Conservation (phyloP, 2,329 filamentous ascomycete species). For the Aspergillus persii region DNA sequence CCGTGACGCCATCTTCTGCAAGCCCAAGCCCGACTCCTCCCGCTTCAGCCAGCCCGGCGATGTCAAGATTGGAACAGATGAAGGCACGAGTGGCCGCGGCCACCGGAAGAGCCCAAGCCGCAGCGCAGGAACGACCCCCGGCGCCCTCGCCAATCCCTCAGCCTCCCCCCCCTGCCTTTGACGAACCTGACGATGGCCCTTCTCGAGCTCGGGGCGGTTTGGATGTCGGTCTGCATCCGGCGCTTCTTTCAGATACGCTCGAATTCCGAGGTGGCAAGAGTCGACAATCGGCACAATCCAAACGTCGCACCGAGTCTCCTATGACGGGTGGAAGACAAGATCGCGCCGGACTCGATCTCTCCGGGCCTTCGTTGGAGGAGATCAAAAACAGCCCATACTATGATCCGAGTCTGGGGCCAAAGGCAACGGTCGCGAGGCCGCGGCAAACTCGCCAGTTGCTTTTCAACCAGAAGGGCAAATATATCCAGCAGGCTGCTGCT, state of each 20-base stretch:
- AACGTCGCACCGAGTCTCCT: constrained; percentile 50
- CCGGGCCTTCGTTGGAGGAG: constrained; percentile 58
- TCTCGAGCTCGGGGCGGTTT: constrained; percentile 63
- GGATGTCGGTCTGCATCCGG: constrained; percentile 74
- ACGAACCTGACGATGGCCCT: constrained; percentile 51
- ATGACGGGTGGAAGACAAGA: constrained; percentile 40
- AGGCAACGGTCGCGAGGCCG: constrained; percentile 57
- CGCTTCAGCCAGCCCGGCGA: constrained; percentile 43
- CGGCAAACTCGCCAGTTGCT: constrained; percentile 73
- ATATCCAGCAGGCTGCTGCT: constrained; percentile 89
- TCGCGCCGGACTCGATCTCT: constrained; percentile 53
- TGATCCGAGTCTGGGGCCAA: constrained; percentile 64
- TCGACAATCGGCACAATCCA: constrained; percentile 48
- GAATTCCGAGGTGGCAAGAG: constrained; percentile 45
- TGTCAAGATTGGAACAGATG: constrained; percentile 70
- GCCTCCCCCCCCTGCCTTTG: constrained; percentile 39
- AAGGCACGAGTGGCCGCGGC: constrained; percentile 78
- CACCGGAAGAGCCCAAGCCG: constrained; percentile 51
- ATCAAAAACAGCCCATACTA: constrained; percentile 77
- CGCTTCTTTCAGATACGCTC: constrained; percentile 56
- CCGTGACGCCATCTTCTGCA: constrained; percentile 24
- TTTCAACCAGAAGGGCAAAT: constrained; percentile 96
- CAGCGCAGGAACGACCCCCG: constrained; percentile 46
- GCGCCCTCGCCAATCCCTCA: constrained; percentile 26
- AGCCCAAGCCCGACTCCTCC: constrained; percentile 38